These are phyloP conservation scores for Heterobasidion parviporum DNA, from an alignment of 1,284 basidiomycete species.

Conservation along the genomic window DNA sequence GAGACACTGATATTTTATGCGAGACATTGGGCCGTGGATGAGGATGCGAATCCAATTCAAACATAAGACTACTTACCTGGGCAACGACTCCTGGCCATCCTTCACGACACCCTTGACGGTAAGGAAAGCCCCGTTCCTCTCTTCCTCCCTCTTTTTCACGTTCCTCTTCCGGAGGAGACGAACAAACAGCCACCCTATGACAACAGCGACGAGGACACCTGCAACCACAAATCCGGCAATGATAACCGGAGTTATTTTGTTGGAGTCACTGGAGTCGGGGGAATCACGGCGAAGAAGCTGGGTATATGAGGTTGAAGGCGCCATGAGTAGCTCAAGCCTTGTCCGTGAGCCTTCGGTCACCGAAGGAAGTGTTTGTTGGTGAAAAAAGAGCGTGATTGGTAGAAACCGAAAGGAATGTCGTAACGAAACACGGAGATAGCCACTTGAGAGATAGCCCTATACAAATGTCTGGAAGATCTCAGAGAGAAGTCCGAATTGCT, in stretches of 20 bases:
- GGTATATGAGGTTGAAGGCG: neutral
- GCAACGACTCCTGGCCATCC: constrained; percentile 18
- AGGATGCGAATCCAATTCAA: too few species aligned
- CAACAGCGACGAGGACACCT: constrained; percentile 27
- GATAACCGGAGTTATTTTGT: constrained; percentile 23
- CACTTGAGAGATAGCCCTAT: neutral
- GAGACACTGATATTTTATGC: too few species aligned
- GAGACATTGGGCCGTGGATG: too few species aligned
- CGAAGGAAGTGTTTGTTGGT: neutral
- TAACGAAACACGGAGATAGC: too few species aligned
- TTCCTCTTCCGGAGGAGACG: constrained; percentile 31
- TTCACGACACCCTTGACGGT: constrained; percentile 37
- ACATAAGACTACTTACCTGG: constrained; percentile 9
- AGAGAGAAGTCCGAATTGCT: neutral
- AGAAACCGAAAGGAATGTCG: too few species aligned
- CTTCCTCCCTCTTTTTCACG: constrained; percentile 25
- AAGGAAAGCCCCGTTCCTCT: constrained; percentile 34
- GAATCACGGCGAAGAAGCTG: constrained; percentile 10
- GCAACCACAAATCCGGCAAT: constrained; percentile 41
- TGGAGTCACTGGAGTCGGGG: constrained; percentile 2
- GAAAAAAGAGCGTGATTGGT: neutral
- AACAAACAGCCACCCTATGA: constrained; percentile 33
- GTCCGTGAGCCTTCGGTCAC: neutral
- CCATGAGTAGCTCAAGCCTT: neutral
- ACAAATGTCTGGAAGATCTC: neutral